Evolutionary conservation across 106 monocot genomes (phyloP), one percentile per base, ranked within the genome.

Genomic region (Acorus calamus): DNA sequence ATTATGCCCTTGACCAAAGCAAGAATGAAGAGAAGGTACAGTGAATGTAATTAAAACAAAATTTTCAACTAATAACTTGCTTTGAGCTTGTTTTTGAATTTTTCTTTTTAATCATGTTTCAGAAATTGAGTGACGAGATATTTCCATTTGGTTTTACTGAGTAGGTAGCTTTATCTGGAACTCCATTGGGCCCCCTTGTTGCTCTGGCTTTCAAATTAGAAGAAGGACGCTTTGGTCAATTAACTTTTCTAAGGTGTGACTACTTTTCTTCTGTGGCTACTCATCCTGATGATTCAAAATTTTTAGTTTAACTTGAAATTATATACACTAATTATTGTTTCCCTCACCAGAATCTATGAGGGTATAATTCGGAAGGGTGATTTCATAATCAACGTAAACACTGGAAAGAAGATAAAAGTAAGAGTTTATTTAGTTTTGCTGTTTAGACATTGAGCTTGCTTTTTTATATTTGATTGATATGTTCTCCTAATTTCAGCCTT

Each of bases 371-470:
- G 70, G 49, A 96, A 87, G 72, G 96, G 96, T 55, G 87, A 96
- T 7, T 91, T 82, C 66, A 96, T 96, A 41, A 67, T 82, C 73
- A 96, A 96, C 69, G 67, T 91, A 14, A 96, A 96, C 68, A 96
- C 96, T 6, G 96, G 96, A 64, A 96, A 96, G 80, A 96, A 80
- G 72, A 78, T 96, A 61, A 96, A 96, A 80, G 96, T 96, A 80
- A 76, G 71, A 51, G 43, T 49, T 72, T 3, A 47, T 54, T 67
- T 46, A 14, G 4, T 55, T 53, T 2, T 14, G 7, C 0, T 47
- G 44, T 53, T 9, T 61, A 6, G 45, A 28, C 28, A 28, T 28
- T 28, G 28, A 28, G 28, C 0, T 28, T 28, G 28, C 28, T 28
- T 28, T 28, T 28, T 28, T 28, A 28, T 28, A 28, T 14, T 46